These are phyloP conservation scores for Corynascus novoguineensis DNA, from an alignment of 495 filamentous ascomycete genomes.

Conservation along the genomic window DNA sequence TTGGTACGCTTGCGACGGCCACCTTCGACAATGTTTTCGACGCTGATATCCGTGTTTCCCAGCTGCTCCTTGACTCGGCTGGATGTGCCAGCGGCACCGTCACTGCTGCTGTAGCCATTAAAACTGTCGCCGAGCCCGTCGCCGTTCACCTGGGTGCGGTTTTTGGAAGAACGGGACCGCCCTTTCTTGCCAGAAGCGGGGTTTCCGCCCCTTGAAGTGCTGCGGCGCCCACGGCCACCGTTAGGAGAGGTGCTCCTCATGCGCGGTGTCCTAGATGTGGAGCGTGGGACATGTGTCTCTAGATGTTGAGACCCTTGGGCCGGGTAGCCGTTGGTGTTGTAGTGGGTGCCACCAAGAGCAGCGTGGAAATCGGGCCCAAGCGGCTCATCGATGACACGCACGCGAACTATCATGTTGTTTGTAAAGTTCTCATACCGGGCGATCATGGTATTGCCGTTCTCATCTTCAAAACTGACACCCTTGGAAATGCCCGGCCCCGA, in stretches of 20 bases:
- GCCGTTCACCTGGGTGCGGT: slow-evolving; percentile 62
- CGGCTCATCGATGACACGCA: slow-evolving; percentile 72
- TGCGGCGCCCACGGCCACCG: slow-evolving; percentile 64
- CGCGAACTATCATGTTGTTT: slow-evolving; percentile 83
- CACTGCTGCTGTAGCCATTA: slow-evolving; percentile 74
- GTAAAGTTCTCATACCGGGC: slow-evolving; percentile 90
- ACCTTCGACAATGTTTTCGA: slow-evolving; percentile 96
- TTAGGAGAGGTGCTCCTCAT: slow-evolving; percentile 82
- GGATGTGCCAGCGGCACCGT: slow-evolving; percentile 66
- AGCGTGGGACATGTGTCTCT: slow-evolving; percentile 56
- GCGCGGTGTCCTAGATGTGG: slow-evolving; percentile 60
- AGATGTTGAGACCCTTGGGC: slow-evolving; percentile 48
- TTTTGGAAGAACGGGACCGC: slow-evolving; percentile 63
- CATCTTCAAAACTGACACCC: slow-evolving; percentile 88
- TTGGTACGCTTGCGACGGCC: slow-evolving; percentile 92
- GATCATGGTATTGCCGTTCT: slow-evolving; percentile 78
- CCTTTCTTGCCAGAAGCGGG: slow-evolving; percentile 52
- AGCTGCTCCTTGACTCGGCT: slow-evolving; percentile 73
- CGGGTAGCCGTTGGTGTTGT: slow-evolving; percentile 29
- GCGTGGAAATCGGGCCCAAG: slow-evolving; percentile 38
- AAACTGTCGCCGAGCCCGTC: slow-evolving; percentile 58
- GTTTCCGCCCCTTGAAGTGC: slow-evolving; percentile 60
- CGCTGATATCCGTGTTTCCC: slow-evolving; percentile 92
- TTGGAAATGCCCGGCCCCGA: slow-evolving; percentile 56
- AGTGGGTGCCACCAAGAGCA: slow-evolving; percentile 28